These are phyloP conservation scores for Acer saccharum DNA, from an alignment of 345 rosid species.

Conservation along the genomic window DNA sequence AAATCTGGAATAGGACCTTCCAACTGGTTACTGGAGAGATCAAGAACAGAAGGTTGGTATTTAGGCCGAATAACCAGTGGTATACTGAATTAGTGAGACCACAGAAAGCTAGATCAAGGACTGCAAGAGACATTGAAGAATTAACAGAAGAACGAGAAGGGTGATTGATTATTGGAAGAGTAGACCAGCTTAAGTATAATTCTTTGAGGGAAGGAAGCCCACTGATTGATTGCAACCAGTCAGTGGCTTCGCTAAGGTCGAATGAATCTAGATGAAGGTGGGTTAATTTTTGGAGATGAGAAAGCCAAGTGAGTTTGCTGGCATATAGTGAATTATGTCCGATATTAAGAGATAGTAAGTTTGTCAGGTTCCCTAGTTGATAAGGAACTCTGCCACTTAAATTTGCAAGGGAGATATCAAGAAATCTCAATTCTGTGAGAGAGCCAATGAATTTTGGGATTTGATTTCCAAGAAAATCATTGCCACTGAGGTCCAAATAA, in stretches of 20 bases:
- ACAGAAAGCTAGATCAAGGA: conserved; percentile 2
- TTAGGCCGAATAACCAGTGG: conserved; percentile 19
- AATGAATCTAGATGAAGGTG: not conserved
- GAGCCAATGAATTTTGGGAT: conserved; percentile 41
- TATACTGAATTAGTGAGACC: conserved; percentile 6
- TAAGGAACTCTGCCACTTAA: not conserved
- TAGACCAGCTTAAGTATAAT: conserved; percentile 6
- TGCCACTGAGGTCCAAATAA: conserved; percentile 40
- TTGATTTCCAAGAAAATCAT: conserved; percentile 32
- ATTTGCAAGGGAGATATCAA: not conserved
- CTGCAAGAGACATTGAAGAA: conserved; percentile 6
- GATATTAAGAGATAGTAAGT: conserved; percentile 17
- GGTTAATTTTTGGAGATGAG: not conserved
- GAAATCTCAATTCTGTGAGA: conserved; percentile 18
- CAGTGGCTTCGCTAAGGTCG: not conserved
- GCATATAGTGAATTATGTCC: not conserved
- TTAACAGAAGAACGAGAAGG: not conserved
- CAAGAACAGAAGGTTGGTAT: conserved; percentile 12
- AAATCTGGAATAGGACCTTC: conserved; percentile 14
- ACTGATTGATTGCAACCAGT: conserved; percentile 24
- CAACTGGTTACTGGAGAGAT: not conserved
- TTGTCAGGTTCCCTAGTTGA: conserved; percentile 15
- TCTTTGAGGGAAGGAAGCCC: conserved; percentile 16
- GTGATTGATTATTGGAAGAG: not conserved
- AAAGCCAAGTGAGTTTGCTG: conserved; percentile 11